These are phyloP conservation scores for Aspergillus asperescens DNA, from an alignment of 495 filamentous ascomycete species.

Conservation along the genomic window DNA sequence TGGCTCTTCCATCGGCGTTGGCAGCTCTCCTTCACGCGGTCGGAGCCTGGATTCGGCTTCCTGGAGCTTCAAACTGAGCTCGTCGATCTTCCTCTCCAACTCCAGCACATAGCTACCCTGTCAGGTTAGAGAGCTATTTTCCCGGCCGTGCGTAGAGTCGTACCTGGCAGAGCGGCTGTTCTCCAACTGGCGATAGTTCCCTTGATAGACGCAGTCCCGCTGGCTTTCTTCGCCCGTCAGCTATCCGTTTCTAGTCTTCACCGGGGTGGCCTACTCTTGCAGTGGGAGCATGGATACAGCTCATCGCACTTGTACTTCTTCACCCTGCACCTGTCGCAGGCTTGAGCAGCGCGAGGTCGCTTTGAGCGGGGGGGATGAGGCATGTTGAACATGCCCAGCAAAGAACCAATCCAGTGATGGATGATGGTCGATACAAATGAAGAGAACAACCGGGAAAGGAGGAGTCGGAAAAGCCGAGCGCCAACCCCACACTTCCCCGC, in stretches of 20 bases:
- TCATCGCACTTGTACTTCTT: slow-evolving; percentile 46
- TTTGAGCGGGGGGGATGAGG: slow-evolving; percentile 30
- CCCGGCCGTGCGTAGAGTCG: too few relatives aligned
- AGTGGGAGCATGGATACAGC: slow-evolving; percentile 37
- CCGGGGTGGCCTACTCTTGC: slow-evolving; percentile 31
- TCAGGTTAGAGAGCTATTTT: too few relatives aligned
- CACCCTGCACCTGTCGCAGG: slow-evolving; percentile 38
- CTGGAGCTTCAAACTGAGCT: slow-evolving; percentile 28
- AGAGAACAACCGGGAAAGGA: too few relatives aligned
- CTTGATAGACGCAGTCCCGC: slow-evolving; percentile 33
- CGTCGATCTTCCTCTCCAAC: slow-evolving; percentile 37
- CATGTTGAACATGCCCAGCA: too few relatives aligned
- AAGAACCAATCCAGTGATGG: too few relatives aligned
- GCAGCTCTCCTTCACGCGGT: slow-evolving; percentile 25
- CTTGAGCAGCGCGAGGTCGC: slow-evolving; percentile 37
- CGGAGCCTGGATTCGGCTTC: slow-evolving; percentile 25
- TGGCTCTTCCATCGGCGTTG: too few relatives aligned
- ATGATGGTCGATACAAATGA: too few relatives aligned
- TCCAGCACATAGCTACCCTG: slow-evolving; percentile 30
- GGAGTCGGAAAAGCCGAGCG: background rate
- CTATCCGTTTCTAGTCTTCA: background rate
- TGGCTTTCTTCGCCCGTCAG: slow-evolving; percentile 24
- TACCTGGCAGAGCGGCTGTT: slow-evolving; percentile 34
- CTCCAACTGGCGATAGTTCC: slow-evolving; percentile 36
- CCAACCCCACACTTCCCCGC: background rate